Conservation (phyloP, 805 yeast species). For the Starmerella cellae region DNA sequence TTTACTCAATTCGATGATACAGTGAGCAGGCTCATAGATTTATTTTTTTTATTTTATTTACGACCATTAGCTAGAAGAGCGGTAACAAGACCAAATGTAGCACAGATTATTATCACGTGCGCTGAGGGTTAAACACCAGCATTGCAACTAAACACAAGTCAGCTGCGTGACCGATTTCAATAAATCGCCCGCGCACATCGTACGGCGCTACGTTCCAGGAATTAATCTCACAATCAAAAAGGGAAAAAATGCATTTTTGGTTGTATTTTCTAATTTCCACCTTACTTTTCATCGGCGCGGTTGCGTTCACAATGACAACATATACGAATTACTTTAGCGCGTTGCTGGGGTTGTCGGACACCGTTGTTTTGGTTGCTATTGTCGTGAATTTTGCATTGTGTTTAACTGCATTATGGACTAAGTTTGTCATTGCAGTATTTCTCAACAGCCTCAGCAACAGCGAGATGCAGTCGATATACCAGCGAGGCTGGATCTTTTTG, state of each 20-base stretch:
- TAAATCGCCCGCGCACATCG: no score
- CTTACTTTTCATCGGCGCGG: slow-evolving; percentile 21
- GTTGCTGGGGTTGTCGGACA: slow-evolving; percentile 39
- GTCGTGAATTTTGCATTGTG: slow-evolving; percentile 23
- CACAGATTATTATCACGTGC: no score
- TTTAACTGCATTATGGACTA: slow-evolving; percentile 30
- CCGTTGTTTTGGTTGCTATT: slow-evolving; percentile 37
- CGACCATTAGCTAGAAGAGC: no score
- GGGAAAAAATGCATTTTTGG: slow-evolving; percentile 15
- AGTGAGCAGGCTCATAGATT: no score
- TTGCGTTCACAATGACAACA: slow-evolving; percentile 31
- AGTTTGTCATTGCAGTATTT: slow-evolving; percentile 37
- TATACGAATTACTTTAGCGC: slow-evolving; percentile 40
- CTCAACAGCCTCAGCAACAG: slow-evolving; percentile 66
- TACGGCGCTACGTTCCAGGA: no score
- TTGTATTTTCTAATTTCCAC: slow-evolving; percentile 9
- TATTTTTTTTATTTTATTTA: no score
- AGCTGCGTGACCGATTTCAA: no score
- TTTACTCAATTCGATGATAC: no score
- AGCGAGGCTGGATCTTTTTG: slow-evolving; percentile 48
- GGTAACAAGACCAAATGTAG: no score
- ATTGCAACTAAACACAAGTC: no score
- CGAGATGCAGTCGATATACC: slow-evolving; percentile 47
- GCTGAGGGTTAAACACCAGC: no score
- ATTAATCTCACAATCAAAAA: no score